These are phyloP conservation scores for Mucor lusitanicus DNA, from an alignment of 371 early-diverging fungal species.

Conservation along the genomic window DNA sequence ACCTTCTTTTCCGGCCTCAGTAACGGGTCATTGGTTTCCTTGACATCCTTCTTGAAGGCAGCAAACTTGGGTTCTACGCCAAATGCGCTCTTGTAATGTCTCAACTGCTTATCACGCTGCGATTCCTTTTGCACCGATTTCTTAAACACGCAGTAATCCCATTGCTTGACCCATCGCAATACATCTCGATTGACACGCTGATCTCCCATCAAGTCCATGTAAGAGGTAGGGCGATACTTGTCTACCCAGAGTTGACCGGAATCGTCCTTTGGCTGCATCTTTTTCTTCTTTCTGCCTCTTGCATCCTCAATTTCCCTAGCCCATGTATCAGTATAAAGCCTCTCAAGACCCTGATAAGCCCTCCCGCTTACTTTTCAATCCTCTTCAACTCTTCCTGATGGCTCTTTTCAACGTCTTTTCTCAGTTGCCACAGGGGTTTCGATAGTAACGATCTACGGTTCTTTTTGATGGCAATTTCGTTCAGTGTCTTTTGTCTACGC, in stretches of 20 bases:
- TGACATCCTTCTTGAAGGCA: constrained; percentile 8
- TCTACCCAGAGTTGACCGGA: constrained; percentile 79
- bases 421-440: constrained; percentile 38
- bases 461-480: constrained; percentile 10
- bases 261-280: constrained; percentile 16
- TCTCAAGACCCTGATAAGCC: too few species aligned
- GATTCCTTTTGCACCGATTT: constrained; percentile 26
- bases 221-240: constrained; percentile 84
- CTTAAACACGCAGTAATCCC: constrained; percentile 96
- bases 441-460: constrained; percentile 12
- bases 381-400: constrained; percentile 14
- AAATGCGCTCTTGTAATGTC: constrained; percentile 30
- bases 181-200: constrained; percentile 88
- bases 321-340: too few species aligned
- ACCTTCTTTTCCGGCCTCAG: constrained; percentile 71
- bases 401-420: constrained; percentile 20
- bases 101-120: constrained; percentile 36
- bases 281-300: constrained; percentile 37
- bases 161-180: constrained; percentile 91
- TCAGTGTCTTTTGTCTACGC: constrained; percentile 8
- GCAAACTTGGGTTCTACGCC: constrained; percentile 14
- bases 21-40: constrained; percentile 44
- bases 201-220: constrained; percentile 92
- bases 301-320: constrained; percentile 43
- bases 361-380: constrained; percentile 26